Conservation (phyloP, 176 grass and related monocot species). For the Aegilops longissima region DNA sequence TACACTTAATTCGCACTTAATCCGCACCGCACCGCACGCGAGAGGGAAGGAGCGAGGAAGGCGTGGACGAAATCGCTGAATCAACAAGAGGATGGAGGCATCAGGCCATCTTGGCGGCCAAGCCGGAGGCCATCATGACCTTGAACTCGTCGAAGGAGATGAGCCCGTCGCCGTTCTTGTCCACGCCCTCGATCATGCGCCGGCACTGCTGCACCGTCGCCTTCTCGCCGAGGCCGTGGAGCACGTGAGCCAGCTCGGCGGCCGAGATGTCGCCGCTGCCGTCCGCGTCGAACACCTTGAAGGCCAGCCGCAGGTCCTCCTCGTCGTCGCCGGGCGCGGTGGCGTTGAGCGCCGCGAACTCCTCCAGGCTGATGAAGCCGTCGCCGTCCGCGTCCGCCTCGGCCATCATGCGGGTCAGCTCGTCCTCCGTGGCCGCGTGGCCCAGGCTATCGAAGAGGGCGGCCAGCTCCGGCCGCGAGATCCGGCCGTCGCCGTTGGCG, state of each 20-base stretch:
- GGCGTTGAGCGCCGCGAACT: constrained; percentile 76
- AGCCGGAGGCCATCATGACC: constrained; percentile 78
- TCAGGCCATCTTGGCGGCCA: neutral
- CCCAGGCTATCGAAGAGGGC: constrained; percentile 71
- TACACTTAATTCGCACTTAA: neutral
- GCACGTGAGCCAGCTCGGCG: constrained; percentile 73
- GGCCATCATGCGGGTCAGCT: constrained; percentile 80
- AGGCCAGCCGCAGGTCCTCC: constrained; percentile 83
- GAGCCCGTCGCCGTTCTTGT: constrained; percentile 78
- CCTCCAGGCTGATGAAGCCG: constrained; percentile 81
- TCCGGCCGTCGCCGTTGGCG: constrained; percentile 85
- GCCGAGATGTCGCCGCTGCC: constrained; percentile 80
- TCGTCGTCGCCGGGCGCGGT: constrained; percentile 38
- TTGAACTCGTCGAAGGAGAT: constrained; percentile 94
- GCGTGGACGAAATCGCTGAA: neutral
- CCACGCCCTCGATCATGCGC: constrained; percentile 90
- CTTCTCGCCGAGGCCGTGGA: constrained; percentile 73
- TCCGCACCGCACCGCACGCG: too few species aligned
- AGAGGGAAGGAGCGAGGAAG: too few species aligned
- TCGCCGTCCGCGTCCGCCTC: constrained; percentile 91
- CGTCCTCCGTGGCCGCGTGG: constrained; percentile 61
- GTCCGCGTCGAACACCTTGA: constrained; percentile 84
- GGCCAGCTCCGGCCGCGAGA: constrained; percentile 74
- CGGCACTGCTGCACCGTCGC: constrained; percentile 73
- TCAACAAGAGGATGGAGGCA: too few species aligned